A percentile compares a stretch with the other conserved stretches of the same genome.
phyloP scores from a whole-genome alignment of 768 basidiomycete genomes.

The Termitomyces sp. region DNA sequence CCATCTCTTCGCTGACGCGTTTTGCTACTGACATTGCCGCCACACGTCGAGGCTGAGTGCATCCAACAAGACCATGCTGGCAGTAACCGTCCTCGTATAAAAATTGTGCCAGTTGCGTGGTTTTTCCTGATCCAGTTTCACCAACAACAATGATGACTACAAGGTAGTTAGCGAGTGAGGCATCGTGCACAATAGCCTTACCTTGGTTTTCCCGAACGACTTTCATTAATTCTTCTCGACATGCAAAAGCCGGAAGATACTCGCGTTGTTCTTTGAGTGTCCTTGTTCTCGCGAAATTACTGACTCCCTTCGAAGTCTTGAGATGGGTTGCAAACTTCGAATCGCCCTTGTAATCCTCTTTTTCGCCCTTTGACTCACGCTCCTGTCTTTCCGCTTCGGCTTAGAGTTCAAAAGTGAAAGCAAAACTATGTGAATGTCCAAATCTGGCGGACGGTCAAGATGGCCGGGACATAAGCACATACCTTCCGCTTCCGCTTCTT shows the following conservation, averaged over 20 bases:
- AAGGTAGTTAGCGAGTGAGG: conserved; percentile 3
- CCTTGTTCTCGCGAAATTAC: conserved; percentile 73
- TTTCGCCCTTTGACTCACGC: conserved; percentile 46
- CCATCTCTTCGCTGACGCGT: conserved; percentile 99
- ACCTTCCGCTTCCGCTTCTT: conserved; percentile 91
- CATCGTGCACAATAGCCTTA: conserved; percentile 17
- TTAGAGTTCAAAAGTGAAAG: conserved; percentile 34
- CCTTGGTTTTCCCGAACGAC: conserved; percentile 94
- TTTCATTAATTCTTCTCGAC: conserved; percentile 87
- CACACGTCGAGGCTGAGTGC: conserved; percentile 97
- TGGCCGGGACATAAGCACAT: conserved; percentile 29
- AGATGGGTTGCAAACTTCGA: conserved; percentile 97
- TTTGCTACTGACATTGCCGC: conserved; percentile 99
- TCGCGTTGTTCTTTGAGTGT: conserved; percentile 94
- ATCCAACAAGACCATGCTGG: conserved; percentile 83
- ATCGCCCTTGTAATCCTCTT: conserved; percentile 83
- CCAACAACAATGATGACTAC: conserved; percentile 92
- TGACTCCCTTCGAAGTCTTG: conserved; percentile 72
- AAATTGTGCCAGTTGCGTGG: conserved; percentile 93
- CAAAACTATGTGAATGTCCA: conserved; percentile 76
- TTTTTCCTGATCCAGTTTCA: conserved; percentile 99
- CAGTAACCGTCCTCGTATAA: conserved; percentile 97
- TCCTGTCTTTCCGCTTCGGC: conserved; percentile 50
- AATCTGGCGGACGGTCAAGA: conserved; percentile 35
- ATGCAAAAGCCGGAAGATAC: conserved; percentile 96